A percentile compares a stretch with the other conserved stretches of the same genome.
These are phyloP conservation scores for Alloteropsis semialata DNA, from an alignment of 176 grass and related monocot species.

Conservation along the genomic window DNA sequence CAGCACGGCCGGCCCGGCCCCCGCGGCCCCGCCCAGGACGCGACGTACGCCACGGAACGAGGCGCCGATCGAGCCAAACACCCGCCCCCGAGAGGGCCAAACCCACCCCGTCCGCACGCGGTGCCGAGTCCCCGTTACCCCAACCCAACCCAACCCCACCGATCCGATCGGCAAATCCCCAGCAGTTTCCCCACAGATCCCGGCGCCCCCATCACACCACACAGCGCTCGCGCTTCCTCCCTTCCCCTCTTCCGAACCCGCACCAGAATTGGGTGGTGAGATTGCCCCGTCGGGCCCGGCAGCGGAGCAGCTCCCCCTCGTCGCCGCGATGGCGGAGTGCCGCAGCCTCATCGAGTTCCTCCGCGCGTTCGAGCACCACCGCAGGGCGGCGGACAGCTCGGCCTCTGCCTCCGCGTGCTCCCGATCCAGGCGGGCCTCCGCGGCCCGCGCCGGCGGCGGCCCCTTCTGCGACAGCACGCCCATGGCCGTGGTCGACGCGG, in stretches of 20 bases:
- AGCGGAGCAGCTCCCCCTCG: not conserved
- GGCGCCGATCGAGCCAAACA: conserved; percentile 7
- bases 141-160: conserved; percentile 26
- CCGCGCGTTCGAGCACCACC: conserved; percentile 91
- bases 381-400: conserved; percentile 44
- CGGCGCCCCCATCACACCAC: conserved; percentile 42
- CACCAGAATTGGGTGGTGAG: not conserved
- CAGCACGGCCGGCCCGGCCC: not conserved
- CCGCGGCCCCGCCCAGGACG: not conserved
- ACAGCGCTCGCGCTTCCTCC: not conserved
- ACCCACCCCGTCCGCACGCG: not conserved
- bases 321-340: conserved; percentile 76
- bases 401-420: not conserved
- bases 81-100: not conserved
- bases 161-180: conserved; percentile 38
- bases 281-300: not conserved
- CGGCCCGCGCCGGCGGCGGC: not conserved
- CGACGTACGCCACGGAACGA: not conserved
- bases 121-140: not conserved
- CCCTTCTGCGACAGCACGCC: conserved; percentile 69
- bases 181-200: conserved; percentile 21
- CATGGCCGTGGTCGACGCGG: conserved; percentile 61
- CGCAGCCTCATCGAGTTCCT: conserved; percentile 98
- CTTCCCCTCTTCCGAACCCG: not conserved
- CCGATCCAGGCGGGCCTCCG: conserved; percentile 36